A percentile compares a stretch with the other conserved stretches of the same genome.
Evolutionary conservation across 768 basidiomycete genomes (phyloP).

Genomic region (Trametes maxima): DNA sequence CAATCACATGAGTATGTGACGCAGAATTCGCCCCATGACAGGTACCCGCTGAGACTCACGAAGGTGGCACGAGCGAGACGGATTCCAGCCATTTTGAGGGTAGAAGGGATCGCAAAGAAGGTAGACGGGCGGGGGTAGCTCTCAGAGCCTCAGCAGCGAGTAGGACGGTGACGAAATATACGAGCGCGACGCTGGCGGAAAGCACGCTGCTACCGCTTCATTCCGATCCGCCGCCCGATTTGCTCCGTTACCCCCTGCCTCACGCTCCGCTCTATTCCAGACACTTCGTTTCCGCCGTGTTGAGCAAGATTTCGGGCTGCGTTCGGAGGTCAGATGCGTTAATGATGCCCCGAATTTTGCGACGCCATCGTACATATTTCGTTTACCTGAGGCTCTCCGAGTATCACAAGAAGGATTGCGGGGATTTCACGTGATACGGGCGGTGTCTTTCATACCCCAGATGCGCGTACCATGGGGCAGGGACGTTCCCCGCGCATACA

Average conservation of each 20-base stretch:
- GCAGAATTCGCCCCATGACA: background rate
- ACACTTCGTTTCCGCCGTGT: background rate
- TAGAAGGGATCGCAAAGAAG: slow-evolving; percentile 1
- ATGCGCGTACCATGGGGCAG: slow-evolving; percentile 17
- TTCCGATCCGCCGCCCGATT: slow-evolving; percentile 21
- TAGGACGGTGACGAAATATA: slow-evolving; percentile 13
- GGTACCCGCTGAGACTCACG: slow-evolving; percentile 22
- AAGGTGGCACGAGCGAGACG: slow-evolving; percentile 30
- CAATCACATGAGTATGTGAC: slow-evolving; percentile 36
- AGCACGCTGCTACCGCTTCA: slow-evolving; percentile 2
- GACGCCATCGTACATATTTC: background rate
- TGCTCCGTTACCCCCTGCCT: slow-evolving; percentile 8
- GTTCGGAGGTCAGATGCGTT: slow-evolving; percentile 12
- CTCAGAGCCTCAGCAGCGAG: slow-evolving; percentile 20
- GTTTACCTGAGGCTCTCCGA: background rate
- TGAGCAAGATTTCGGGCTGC: background rate
- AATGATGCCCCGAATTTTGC: background rate
- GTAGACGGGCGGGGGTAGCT: slow-evolving; percentile 4
- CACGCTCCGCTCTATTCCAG: background rate
- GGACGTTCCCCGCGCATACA: background rate
- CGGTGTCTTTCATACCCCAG: slow-evolving; percentile 20
- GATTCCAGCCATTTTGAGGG: slow-evolving; percentile 32
- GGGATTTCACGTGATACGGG: slow-evolving; percentile 32
- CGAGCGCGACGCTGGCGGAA: slow-evolving; percentile 6
- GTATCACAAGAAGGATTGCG: slow-evolving; percentile 22